Evolutionary conservation across 345 rosid genomes (phyloP).

Genomic region (Salix suchowensis): DNA sequence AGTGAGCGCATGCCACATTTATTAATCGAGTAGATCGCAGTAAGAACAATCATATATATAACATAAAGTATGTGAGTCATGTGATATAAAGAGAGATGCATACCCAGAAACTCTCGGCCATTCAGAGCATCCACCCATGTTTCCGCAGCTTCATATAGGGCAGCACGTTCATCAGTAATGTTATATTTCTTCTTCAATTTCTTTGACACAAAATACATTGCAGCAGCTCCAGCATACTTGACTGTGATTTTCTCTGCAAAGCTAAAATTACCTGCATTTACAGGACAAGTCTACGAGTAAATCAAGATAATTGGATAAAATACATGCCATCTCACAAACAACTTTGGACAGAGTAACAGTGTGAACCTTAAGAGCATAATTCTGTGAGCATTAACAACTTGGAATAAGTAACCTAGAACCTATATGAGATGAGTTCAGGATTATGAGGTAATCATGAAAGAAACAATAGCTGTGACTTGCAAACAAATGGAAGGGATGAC

Average conservation of each 20-base stretch:
- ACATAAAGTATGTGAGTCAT: background rate
- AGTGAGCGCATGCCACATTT: background rate
- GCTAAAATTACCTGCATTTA: conserved; percentile 69
- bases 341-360: background rate
- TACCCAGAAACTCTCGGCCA: conserved; percentile 73
- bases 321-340: background rate
- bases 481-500: background rate
- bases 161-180: conserved; percentile 81
- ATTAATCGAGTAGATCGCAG: background rate
- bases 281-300: background rate
- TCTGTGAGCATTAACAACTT: background rate
- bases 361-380: background rate
- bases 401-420: background rate
- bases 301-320: conserved; percentile 1
- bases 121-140: conserved; percentile 87
- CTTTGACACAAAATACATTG: conserved; percentile 91
- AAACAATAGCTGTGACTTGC: background rate
- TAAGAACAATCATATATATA: background rate
- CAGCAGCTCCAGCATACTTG: conserved; percentile 85
- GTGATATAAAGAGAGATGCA: background rate
- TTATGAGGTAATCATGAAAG: background rate
- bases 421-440: background rate
- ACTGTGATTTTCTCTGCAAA: conserved; percentile 76
- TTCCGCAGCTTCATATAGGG: conserved; percentile 84
- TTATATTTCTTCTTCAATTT: conserved; percentile 82